Evolutionary conservation across 106 monocot species (phyloP), one percentile per base, ranked within the genome.

Genomic region (Allium cepa): DNA sequence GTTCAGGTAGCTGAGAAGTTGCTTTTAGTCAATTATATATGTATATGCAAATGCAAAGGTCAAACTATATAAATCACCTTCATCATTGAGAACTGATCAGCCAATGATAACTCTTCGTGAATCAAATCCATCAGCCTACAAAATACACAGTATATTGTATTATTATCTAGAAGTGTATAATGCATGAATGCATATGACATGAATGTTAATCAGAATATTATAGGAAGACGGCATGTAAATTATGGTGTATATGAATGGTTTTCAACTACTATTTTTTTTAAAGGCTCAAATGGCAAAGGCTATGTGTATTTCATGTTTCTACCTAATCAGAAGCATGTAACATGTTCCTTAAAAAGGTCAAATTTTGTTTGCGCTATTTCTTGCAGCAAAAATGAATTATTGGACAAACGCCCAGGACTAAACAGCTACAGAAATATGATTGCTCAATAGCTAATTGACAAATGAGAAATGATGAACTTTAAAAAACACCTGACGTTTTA

Each of bases 111-210:
- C 75, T 99, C 97, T 70, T 87, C 82, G 77, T 87, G 84, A 74
- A 92, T 80, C 70, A 99, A 60, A 76, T 99, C 92, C 83, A 99
- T 80, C 72, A 99, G 76, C 76, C 97, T 99, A 64, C 49, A 80
- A 66, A 47, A 79, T 28, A n/a, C 11, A 71, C 58, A 27, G 13
- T 63, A n/a, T 9, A 50, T 36, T 57, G 57, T 46, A 16, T 59
- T 47, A 70, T 7, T 16, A 47, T 13, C 10, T 47, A 45, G 46
- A 46, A 69, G 15, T n/a, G 12, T n/a, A 9, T n/a, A 66, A 8
- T 66, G 66, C 15, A 67, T 3, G 15, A 11, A 51, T 67, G 52
- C 52, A 67, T 48, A 49, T 3, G 16, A 12, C 11, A 9, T 26
- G n/a, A 9, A 1, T 48, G 12, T 17, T 36, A 17, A 64, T 64